Percentiles rank a stretch among this genome's conserved stretches.
Evolutionary conservation across 192 early-diverging fungal species (phyloP).

Genomic region (Coemansia sp.): DNA sequence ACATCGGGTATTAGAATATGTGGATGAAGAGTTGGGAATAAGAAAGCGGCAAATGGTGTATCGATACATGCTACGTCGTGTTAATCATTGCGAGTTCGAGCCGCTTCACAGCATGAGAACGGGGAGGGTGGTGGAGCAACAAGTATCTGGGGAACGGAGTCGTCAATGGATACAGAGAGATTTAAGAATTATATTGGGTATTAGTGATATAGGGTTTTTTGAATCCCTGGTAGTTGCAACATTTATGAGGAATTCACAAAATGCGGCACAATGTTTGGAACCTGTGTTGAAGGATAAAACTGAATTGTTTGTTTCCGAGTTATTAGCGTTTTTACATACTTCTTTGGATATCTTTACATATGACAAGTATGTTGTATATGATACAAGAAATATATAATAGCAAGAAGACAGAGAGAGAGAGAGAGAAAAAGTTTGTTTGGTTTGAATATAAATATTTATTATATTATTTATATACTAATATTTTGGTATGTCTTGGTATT

Average conservation of each 20-base stretch:
- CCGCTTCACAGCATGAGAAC: background rate
- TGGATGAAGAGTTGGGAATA: conserved; percentile 10
- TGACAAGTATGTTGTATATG: conserved; percentile 26
- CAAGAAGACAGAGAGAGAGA: no score
- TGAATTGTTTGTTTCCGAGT: conserved; percentile 19
- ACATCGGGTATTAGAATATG: background rate
- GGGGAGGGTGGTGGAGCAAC: background rate
- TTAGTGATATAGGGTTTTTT: conserved; percentile 10
- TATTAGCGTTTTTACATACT: conserved; percentile 25
- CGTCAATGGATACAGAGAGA: conserved; percentile 32
- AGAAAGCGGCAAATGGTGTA: conserved; percentile 37
- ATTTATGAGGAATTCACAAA: background rate
- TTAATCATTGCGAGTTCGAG: no score
- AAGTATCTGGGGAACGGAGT: conserved; percentile 7
- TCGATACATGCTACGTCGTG: conserved; percentile 9
- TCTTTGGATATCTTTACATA: conserved; percentile 24
- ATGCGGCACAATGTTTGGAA: conserved; percentile 1
- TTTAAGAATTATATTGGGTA: conserved; percentile 14
- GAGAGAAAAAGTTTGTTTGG: no score
- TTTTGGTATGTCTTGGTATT: no score
- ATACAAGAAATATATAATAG: conserved; percentile 6
- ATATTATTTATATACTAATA: no score
- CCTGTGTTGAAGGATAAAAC: conserved; percentile 7
- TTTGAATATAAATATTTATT: no score
- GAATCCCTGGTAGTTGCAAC: conserved; percentile 11